These are phyloP conservation scores for Candida sojae DNA, from an alignment of 1,139 yeast genomes.

Conservation along the genomic window DNA sequence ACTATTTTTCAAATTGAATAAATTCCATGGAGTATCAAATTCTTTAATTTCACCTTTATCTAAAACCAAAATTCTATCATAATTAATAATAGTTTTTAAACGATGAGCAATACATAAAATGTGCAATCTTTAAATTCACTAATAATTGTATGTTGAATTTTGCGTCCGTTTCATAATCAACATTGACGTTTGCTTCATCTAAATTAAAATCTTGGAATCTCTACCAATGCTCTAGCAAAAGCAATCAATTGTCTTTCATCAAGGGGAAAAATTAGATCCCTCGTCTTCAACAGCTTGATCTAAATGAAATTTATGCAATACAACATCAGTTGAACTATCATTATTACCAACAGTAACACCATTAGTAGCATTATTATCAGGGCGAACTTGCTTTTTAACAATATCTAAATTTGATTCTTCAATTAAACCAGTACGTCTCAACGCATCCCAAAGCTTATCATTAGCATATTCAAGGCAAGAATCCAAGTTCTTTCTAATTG, in stretches of 20 bases:
- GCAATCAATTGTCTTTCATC: conserved; percentile 46
- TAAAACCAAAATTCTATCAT: conserved; percentile 39
- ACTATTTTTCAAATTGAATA: conserved; percentile 20
- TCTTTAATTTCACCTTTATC: conserved; percentile 60
- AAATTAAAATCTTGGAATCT: conserved; percentile 37
- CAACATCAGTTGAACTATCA: conserved; percentile 11
- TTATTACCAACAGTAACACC: neutral
- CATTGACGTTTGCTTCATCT: conserved; percentile 47
- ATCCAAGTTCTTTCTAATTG: conserved; percentile 78
- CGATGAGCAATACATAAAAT: conserved; percentile 44
- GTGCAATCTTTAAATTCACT: conserved; percentile 39
- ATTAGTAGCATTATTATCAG: conserved; percentile 2
- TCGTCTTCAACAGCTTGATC: conserved; percentile 42
- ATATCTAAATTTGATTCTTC: conserved; percentile 23
- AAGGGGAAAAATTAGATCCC: conserved; percentile 36
- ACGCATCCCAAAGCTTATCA: conserved; percentile 34
- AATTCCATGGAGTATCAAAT: conserved; percentile 52
- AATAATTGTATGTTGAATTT: conserved; percentile 38
- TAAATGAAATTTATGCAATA: conserved; percentile 40
- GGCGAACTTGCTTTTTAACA: conserved; percentile 18
- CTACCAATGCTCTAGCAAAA: conserved; percentile 45
- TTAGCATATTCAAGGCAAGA: conserved; percentile 47
- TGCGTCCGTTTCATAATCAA: conserved; percentile 43
- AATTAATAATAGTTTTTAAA: conserved; percentile 38
- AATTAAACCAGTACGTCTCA: conserved; percentile 34